These are phyloP conservation scores for Lyophyllum atratum DNA, from an alignment of 768 basidiomycete species.

Conservation along the genomic window DNA sequence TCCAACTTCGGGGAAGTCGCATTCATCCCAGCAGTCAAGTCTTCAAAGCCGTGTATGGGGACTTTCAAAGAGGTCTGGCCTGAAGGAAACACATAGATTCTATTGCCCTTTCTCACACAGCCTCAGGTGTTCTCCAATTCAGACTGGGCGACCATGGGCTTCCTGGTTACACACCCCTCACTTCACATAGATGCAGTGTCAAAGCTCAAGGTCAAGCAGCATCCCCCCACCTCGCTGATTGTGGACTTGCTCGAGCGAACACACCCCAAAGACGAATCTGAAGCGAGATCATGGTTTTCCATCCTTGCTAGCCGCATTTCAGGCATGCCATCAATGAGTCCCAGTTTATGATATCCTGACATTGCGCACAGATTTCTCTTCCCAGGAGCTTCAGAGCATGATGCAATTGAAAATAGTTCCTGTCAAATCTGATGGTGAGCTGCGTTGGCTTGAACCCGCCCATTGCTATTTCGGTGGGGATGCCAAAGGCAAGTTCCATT, in stretches of 20 bases:
- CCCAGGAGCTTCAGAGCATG: conserved; percentile 55
- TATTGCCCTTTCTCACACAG: neutral
- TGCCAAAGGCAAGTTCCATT: conserved; percentile 62
- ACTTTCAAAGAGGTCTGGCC: conserved; percentile 62
- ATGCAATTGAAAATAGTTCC: conserved; percentile 72
- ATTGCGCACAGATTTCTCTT: conserved; percentile 53
- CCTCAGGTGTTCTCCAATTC: conserved; percentile 67
- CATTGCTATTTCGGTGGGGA: conserved; percentile 71
- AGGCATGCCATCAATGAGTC: conserved; percentile 39
- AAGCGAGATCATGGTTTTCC: conserved; percentile 69
- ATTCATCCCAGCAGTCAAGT: conserved; percentile 77
- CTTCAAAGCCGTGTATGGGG: conserved; percentile 54
- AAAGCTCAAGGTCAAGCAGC: conserved; percentile 69
- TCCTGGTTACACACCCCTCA: conserved; percentile 60
- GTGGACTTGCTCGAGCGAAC: conserved; percentile 57
- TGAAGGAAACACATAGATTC: neutral
- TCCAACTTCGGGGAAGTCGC: conserved; percentile 54
- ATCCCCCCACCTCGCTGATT: conserved; percentile 67
- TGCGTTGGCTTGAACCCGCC: conserved; percentile 54
- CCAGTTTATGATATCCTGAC: neutral
- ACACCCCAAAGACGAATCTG: conserved; percentile 54
- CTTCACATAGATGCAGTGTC: conserved; percentile 50
- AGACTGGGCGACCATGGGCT: conserved; percentile 77
- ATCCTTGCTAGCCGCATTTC: conserved; percentile 63
- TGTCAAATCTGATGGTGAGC: conserved; percentile 33